Conservation (phyloP, 2,329 filamentous ascomycete genomes). For the Botrytis fabae region DNA sequence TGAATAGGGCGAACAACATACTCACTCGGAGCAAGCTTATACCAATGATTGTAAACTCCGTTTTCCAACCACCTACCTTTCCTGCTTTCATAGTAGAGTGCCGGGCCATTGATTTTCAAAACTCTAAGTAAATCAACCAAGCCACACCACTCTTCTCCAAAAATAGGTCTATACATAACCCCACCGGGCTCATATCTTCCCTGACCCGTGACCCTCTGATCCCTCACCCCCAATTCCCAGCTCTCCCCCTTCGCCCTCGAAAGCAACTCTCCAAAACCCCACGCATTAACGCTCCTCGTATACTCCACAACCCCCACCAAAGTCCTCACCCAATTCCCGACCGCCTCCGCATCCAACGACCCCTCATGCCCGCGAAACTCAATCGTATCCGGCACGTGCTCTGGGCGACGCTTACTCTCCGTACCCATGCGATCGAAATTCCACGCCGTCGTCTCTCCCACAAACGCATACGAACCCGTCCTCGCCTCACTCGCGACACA, state of each 20-base stretch:
- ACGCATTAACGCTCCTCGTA: not conserved
- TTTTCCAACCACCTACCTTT: not conserved
- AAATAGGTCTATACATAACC: constrained; percentile 19
- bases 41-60: not conserved
- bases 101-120: constrained; percentile 21
- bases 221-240: constrained; percentile 20
- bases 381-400: constrained; percentile 24
- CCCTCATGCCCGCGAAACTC: constrained; percentile 38
- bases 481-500: not conserved
- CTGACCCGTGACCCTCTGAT: constrained; percentile 19
- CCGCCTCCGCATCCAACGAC: constrained; percentile 25
- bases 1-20: not conserved
- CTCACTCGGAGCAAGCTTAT: not conserved
- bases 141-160: constrained; percentile 26
- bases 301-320: constrained; percentile 27
- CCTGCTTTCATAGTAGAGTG: constrained; percentile 4
- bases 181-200: not conserved
- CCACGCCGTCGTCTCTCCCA: not conserved
- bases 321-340: constrained; percentile 31
- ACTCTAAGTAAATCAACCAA: constrained; percentile 25
- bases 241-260: constrained; percentile 10
- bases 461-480: not conserved
- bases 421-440: not conserved
- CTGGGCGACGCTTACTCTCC: not conserved
- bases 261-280: not conserved